phyloP scores from a whole-genome alignment of 2,329 filamentous ascomycete genomes.

The Venturia carpophila region DNA sequence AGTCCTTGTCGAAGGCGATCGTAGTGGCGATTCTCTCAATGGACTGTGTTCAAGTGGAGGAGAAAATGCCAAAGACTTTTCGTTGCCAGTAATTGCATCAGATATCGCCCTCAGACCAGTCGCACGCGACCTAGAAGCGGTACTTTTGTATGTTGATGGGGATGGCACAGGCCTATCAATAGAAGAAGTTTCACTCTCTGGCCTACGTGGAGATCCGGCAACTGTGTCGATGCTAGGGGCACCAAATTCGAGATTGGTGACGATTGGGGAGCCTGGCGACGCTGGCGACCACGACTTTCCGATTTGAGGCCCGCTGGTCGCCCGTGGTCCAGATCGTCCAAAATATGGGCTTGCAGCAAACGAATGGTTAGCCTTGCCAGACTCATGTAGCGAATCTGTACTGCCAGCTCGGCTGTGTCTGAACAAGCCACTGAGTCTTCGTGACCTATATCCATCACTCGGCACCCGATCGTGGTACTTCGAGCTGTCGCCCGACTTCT shows the following conservation, averaged over 20 bases:
- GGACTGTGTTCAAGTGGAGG: constrained; percentile 25
- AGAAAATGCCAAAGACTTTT: constrained; percentile 42
- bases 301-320: constrained; percentile 39
- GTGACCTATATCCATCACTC: constrained; percentile 41
- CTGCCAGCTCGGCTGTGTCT: constrained; percentile 56
- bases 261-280: constrained; percentile 41
- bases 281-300: constrained; percentile 21
- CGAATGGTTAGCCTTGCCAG: constrained; percentile 28
- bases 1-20: constrained; percentile 64
- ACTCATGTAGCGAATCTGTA: constrained; percentile 63
- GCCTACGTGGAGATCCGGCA: constrained; percentile 31
- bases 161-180: constrained; percentile 40
- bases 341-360: constrained; percentile 31
- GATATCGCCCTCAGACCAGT: constrained; percentile 79
- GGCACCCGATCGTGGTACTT: constrained; percentile 57
- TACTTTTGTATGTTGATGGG: constrained; percentile 28
- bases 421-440: constrained; percentile 38
- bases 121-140: constrained; percentile 40
- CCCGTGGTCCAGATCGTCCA: constrained; percentile 37
- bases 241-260: constrained; percentile 49
- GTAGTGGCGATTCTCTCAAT: constrained; percentile 44
- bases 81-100: constrained; percentile 54
- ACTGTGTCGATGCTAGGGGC: constrained; percentile 40
- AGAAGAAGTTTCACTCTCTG: constrained; percentile 44
- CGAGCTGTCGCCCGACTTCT: constrained; percentile 53